Percentiles rank a stretch among this genome's conserved stretches.
These are phyloP conservation scores for Forsythia suspensa DNA, from an alignment of 257 asterid genomes.

Conservation along the genomic window DNA sequence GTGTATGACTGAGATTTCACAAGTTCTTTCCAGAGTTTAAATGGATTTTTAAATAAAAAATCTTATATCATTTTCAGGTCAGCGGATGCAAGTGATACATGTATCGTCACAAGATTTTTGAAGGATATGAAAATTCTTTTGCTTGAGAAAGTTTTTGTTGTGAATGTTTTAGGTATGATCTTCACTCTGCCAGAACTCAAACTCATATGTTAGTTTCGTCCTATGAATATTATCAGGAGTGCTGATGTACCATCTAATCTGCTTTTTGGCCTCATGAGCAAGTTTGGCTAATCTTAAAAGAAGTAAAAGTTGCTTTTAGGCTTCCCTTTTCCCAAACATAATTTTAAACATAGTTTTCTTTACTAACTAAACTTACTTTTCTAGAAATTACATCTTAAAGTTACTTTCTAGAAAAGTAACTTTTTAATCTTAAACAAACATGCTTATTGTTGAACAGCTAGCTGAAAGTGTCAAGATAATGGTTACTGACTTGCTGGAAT, in stretches of 20 bases:
- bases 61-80: slow-evolving; percentile 43
- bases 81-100: slow-evolving; percentile 24
- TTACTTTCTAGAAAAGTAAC: neutral
- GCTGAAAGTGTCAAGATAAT: slow-evolving; percentile 11
- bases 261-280: neutral
- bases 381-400: neutral
- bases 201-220: slow-evolving; percentile 2
- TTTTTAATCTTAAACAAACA: neutral
- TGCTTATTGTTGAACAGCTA: neutral
- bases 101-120: slow-evolving; percentile 31
- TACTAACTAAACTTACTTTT: neutral
- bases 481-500: neutral
- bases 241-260: neutral
- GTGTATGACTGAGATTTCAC: neutral
- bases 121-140: slow-evolving; percentile 68
- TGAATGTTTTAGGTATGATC: slow-evolving; percentile 80
- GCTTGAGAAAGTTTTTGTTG: slow-evolving; percentile 67
- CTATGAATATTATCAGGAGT: neutral
- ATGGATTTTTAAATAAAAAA: slow-evolving; percentile 16
- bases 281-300: neutral
- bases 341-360: neutral
- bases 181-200: slow-evolving; percentile 24
- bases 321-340: neutral
- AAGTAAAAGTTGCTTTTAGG: neutral
- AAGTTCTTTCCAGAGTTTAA: slow-evolving; percentile 4